phyloP scores from a whole-genome alignment of 805 yeast species.

The Lipomyces oligophaga region DNA sequence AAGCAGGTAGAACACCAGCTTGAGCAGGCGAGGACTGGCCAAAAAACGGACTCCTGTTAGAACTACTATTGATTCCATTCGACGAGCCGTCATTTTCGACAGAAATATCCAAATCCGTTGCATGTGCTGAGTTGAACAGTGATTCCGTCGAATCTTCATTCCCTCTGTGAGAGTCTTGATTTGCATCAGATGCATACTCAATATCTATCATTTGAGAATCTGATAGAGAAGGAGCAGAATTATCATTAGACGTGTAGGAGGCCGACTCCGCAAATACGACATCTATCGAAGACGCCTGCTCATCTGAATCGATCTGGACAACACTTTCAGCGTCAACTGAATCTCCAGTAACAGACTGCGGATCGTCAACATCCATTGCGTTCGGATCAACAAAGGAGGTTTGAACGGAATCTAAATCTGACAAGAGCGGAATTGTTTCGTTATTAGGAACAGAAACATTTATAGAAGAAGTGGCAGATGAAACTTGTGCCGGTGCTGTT shows the following conservation, averaged over 20 bases:
- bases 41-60: conserved; percentile 9
- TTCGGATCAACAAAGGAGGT: neutral
- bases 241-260: too few relatives aligned
- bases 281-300: too few relatives aligned
- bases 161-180: neutral
- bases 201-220: conserved; percentile 6
- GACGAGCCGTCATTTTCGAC: neutral
- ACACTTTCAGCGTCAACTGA: neutral
- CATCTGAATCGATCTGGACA: neutral
- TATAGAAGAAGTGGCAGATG: neutral
- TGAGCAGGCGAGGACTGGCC: conserved; percentile 1
- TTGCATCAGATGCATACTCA: conserved; percentile 2
- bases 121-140: neutral
- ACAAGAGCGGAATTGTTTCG: too few relatives aligned
- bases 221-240: conserved; percentile 1
- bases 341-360: neutral
- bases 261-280: too few relatives aligned
- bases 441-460: too few relatives aligned
- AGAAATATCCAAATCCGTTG: neutral
- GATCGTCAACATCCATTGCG: neutral
- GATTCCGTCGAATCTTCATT: neutral
- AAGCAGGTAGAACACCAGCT: neutral
- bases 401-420: too few relatives aligned
- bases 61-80: neutral
- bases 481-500: neutral